Evolutionary conservation across 306 rosid species (phyloP).

Genomic region (Hylodesmum podocarpum): DNA sequence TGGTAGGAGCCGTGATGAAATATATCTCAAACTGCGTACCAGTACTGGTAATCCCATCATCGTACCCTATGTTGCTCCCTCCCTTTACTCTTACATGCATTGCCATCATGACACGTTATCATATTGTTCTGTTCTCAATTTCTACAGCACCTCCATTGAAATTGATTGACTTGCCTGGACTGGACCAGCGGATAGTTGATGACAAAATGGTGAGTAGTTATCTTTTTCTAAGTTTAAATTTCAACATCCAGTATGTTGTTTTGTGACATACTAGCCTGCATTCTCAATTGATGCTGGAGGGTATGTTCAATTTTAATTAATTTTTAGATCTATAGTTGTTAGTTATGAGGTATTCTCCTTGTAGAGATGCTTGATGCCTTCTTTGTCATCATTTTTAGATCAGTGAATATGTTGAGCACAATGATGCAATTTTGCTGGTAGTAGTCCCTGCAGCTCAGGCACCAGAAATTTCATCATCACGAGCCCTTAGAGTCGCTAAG

Average conservation of each 20-base stretch:
- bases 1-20: constrained; percentile 81
- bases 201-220: constrained; percentile 73
- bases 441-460: constrained; percentile 93
- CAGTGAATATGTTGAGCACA: constrained; percentile 91
- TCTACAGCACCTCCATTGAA: constrained; percentile 86
- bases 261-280: constrained; percentile 5
- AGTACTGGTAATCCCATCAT: constrained; percentile 63
- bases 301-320: constrained; percentile 8
- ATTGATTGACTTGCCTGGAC: constrained; percentile 95
- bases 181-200: constrained; percentile 84
- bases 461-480: constrained; percentile 84
- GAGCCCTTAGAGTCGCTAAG: constrained; percentile 82
- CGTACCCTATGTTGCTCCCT: constrained; percentile 5
- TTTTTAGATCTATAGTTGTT: constrained; percentile 23
- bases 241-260: neutral
- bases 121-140: constrained; percentile 24
- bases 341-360: constrained; percentile 24
- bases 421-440: constrained; percentile 83
- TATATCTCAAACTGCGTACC: constrained; percentile 78
- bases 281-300: constrained; percentile 14
- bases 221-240: constrained; percentile 19
- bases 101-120: neutral
- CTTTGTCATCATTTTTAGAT: constrained; percentile 48
- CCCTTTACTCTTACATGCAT: constrained; percentile 9
- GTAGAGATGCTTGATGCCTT: constrained; percentile 33